Evolutionary conservation across 2,329 filamentous ascomycete species (phyloP), one percentile per base, ranked within the genome.

Genomic region (Colletotrichum orchidophilum): DNA sequence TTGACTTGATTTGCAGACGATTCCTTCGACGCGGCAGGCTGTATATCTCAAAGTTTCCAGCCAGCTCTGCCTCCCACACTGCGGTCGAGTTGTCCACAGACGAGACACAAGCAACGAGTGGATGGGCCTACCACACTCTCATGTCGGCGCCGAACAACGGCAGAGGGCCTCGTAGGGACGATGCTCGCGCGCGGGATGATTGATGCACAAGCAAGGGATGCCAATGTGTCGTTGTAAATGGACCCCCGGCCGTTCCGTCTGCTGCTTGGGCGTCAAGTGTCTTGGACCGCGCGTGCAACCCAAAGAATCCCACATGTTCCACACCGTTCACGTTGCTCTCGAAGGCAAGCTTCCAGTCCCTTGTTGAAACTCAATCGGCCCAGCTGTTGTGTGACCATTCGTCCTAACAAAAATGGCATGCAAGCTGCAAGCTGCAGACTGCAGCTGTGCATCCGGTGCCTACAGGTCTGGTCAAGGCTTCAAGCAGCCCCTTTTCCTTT

Each of bases 401-500:
- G 24, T 11, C 24, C 15, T 31, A 13, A 7, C 33, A 6, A 42
- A 53, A 31, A 5, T n/a, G n/a, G n/a, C n/a, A n/a, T 12, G 39
- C 33, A 15, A 39, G n/a, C n/a, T n/a, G n/a, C n/a, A n/a, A n/a
- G n/a, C n/a, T 35, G 26, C 26, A 33, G 6, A 42, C 42, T n/a
- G 8, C 15, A 21, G 27, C 9, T 24, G n/a, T n/a, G n/a, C n/a
- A 5, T 46, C 15, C 24, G 29, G 15, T 26, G 21, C n/a, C 13
- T 33, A 26, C 50, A 60, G n/a, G 63, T 15, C 11, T 26, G 29
- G 18, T 61, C 4, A n/a, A n/a, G n/a, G n/a, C n/a, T n/a, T n/a
- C n/a, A 52, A 11, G 50, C 57, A 8, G 54, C 24, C 53, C 62
- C 67, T 50, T 73, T 71, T 4, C 55, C 58, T 24, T 73, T 73